Conservation (phyloP, 129 eudicot species). For the Ambrosia trifida region DNA sequence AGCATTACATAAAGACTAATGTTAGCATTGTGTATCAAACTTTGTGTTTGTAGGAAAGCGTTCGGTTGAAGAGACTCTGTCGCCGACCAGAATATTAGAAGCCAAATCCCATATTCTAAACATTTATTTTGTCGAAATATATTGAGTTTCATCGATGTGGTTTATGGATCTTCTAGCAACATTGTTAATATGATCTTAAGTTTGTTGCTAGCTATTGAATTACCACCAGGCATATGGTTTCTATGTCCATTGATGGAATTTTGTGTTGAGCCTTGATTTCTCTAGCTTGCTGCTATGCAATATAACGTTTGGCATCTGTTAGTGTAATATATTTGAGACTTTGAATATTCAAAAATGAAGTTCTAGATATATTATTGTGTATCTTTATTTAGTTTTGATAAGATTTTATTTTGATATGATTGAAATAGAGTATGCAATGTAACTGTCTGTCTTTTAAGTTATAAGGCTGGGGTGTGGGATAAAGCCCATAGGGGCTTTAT, state of each 20-base stretch:
- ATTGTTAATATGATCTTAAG: constrained; percentile 25
- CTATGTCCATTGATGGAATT: neutral
- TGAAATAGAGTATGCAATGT: too few relatives aligned
- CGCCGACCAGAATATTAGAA: constrained; percentile 48
- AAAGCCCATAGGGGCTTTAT: too few relatives aligned
- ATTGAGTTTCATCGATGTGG: neutral
- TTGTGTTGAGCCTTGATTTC: neutral
- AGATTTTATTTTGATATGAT: too few relatives aligned
- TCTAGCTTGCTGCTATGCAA: neutral
- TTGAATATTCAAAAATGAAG: neutral
- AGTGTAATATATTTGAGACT: neutral
- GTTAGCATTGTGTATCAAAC: neutral
- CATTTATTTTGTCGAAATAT: neutral
- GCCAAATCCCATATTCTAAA: neutral
- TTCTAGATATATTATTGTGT: neutral
- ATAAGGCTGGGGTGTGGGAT: too few relatives aligned
- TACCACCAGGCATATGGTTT: neutral
- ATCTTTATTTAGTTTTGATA: neutral
- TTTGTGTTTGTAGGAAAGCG: constrained; percentile 57
- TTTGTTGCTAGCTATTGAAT: constrained; percentile 18
- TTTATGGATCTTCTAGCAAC: constrained; percentile 27
- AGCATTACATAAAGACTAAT: neutral
- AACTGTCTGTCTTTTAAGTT: too few relatives aligned
- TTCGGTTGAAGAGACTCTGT: constrained; percentile 71
- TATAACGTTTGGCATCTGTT: neutral